These are phyloP conservation scores for Spizellomyces punctatus DNA, from an alignment of 192 early-diverging fungal genomes.

Conservation along the genomic window DNA sequence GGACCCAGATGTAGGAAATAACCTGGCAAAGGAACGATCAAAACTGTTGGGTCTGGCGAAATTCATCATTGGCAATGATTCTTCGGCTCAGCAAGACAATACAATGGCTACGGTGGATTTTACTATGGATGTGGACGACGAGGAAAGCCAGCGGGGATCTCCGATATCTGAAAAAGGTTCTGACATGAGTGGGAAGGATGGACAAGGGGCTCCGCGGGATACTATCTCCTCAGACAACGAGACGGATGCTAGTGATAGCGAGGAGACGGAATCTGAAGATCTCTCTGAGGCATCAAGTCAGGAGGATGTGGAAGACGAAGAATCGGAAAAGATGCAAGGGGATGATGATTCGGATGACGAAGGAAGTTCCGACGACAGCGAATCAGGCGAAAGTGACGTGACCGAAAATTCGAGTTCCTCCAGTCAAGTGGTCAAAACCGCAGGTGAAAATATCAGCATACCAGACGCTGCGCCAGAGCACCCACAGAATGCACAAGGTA, in stretches of 20 bases:
- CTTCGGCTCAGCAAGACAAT: too few relatives aligned
- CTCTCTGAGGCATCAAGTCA: background rate
- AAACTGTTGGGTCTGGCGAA: conserved; percentile 4
- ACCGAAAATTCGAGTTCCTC: background rate
- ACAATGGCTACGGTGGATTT: too few relatives aligned
- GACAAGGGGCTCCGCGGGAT: too few relatives aligned
- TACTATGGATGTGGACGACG: too few relatives aligned
- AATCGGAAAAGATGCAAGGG: background rate
- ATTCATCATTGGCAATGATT: background rate
- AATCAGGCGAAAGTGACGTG: background rate
- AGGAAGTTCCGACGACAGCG: conserved; percentile 9
- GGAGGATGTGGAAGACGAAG: background rate
- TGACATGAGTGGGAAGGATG: too few relatives aligned
- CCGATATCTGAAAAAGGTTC: too few relatives aligned
- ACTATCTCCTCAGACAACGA: background rate
- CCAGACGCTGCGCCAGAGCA: too few relatives aligned
- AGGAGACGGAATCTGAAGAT: conserved; percentile 16
- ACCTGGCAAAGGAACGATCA: conserved; percentile 13
- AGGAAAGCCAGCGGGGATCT: too few relatives aligned
- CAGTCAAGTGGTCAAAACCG: background rate
- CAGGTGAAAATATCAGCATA: background rate
- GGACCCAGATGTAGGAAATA: background rate
- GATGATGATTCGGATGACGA: conserved; percentile 14
- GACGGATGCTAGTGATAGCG: conserved; percentile 17
- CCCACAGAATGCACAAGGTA: too few relatives aligned